A percentile compares a stretch with the other conserved stretches of the same genome.
Evolutionary conservation across 768 basidiomycete genomes (phyloP).

Genomic region (Pleurotus cornucopiae): DNA sequence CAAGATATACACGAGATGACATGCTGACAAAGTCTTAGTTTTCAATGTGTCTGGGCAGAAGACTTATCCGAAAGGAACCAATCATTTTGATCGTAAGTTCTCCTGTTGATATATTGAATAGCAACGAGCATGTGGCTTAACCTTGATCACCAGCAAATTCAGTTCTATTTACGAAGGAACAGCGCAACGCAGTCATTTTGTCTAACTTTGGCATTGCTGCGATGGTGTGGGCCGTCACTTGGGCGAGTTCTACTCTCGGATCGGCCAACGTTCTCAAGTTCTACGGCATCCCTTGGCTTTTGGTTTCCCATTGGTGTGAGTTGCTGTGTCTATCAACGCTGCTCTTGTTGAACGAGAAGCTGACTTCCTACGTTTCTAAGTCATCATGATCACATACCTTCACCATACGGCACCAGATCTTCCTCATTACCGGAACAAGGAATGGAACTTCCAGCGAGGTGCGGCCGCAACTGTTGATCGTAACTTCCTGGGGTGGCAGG

Average conservation of each 20-base stretch:
- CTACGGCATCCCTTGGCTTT: constrained; percentile 52
- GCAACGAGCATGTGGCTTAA: not conserved
- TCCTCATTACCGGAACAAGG: constrained; percentile 42
- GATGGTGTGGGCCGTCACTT: constrained; percentile 38
- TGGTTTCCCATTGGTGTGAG: constrained; percentile 51
- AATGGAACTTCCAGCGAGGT: constrained; percentile 44
- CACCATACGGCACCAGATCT: constrained; percentile 41
- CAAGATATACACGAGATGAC: not conserved
- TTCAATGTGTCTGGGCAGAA: constrained; percentile 63
- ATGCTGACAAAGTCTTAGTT: constrained; percentile 29
- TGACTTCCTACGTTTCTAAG: constrained; percentile 17
- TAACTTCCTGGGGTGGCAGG: constrained; percentile 42
- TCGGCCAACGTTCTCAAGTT: constrained; percentile 38
- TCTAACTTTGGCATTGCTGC: constrained; percentile 54
- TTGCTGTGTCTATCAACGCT: constrained; percentile 13
- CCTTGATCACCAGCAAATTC: constrained; percentile 39
- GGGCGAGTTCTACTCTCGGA: constrained; percentile 34
- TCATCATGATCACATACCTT: constrained; percentile 39
- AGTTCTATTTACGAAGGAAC: constrained; percentile 49
- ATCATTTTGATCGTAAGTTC: constrained; percentile 58
- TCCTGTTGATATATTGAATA: not conserved
- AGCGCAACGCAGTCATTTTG: constrained; percentile 47
- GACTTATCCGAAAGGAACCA: constrained; percentile 57
- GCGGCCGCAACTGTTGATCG: constrained; percentile 46
- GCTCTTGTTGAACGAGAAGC: not conserved